Base-by-base conservation (phyloP, 768 basidiomycete genomes). In the Termitomyces sp. region DNA sequence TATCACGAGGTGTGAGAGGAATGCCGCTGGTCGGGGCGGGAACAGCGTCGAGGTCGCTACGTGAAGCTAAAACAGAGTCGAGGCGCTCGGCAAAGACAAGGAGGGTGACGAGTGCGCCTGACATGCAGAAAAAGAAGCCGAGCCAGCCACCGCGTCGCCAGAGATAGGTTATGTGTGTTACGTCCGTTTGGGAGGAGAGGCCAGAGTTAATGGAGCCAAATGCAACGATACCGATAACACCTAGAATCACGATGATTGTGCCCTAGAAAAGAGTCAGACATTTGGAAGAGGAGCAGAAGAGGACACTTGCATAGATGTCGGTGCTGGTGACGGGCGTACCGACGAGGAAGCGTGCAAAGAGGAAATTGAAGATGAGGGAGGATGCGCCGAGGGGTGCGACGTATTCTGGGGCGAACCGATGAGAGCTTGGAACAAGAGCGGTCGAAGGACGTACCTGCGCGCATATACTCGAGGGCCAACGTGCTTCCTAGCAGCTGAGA, bases 321-420 rank as follows among this genome's bases (percentile, higher is more conserved):
- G 81, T 87, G 54, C 73, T 81, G 42, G 89, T 92, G 38, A 95
- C 89, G 1, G 91, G 89, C 5, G 88, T 90, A 37, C 90, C 90
- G 6, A 92, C 87, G 56, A 93, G 79, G 65, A 93, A 88, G 62
- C 88, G 83, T 37, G 96, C 96, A 68, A 97, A 96, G 37, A 97
- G 76, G 67, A 97, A 95, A 69, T 98, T 98, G 76, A 98, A 98
- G 54, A 98, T 84, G 58, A 98, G 83, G 12, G 93, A 90, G 11
- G 93, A 89, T 0, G 92, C 93, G 14, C 96, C 95, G 4, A 98
- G 80, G 2, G 95, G 95, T 1, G 96, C 96, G 54, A 98, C 95
- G 68, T 97, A 98, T 82, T 96, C 91, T 84, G 70, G 15, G 2
- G 4, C 15, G 54, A 7, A 51, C 24, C 28, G 2, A 56, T 54